Percentiles rank a stretch among this genome's conserved stretches.
Evolutionary conservation across 129 eudicot species (phyloP).

Genomic region (Lactuca saligna): DNA sequence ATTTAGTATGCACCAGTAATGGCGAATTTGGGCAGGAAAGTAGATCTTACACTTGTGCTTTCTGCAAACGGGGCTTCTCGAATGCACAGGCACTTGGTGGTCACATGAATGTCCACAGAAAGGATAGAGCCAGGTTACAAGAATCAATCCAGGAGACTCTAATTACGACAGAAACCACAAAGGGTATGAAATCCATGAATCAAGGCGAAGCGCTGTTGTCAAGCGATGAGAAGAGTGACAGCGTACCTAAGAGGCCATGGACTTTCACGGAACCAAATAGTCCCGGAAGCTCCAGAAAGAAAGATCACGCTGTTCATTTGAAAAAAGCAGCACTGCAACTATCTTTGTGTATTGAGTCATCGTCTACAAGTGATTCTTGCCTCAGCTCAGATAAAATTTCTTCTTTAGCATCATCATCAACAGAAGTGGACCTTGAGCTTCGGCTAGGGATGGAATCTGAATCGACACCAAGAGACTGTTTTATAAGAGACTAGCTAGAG

Average conservation of each 20-base stretch:
- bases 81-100: conserved; percentile 73
- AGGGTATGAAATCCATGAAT: conserved; percentile 9
- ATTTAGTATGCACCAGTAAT: conserved; percentile 21
- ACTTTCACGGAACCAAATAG: conserved; percentile 9
- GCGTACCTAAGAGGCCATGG: conserved; percentile 26
- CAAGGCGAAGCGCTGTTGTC: conserved; percentile 13
- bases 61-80: conserved; percentile 55
- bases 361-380: conserved; percentile 18
- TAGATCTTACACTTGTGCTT: conserved; percentile 43
- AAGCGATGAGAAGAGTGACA: conserved; percentile 10
- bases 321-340: conserved; percentile 32
- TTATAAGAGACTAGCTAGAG: not conserved
- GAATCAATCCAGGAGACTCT: conserved; percentile 39
- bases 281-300: conserved; percentile 11
- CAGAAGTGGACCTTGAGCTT: conserved; percentile 57
- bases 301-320: conserved; percentile 21
- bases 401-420: conserved; percentile 14
- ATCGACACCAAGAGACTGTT: conserved; percentile 6
- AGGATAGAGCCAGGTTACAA: conserved; percentile 55
- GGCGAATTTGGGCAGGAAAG: conserved; percentile 27
- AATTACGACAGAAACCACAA: conserved; percentile 10
- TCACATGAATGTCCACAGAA: conserved; percentile 68
- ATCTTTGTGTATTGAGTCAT: conserved; percentile 28
- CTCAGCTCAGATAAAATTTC: not conserved
- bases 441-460: conserved; percentile 45